phyloP scores from a whole-genome alignment of 768 basidiomycete genomes.

The Suillus subluteus region DNA sequence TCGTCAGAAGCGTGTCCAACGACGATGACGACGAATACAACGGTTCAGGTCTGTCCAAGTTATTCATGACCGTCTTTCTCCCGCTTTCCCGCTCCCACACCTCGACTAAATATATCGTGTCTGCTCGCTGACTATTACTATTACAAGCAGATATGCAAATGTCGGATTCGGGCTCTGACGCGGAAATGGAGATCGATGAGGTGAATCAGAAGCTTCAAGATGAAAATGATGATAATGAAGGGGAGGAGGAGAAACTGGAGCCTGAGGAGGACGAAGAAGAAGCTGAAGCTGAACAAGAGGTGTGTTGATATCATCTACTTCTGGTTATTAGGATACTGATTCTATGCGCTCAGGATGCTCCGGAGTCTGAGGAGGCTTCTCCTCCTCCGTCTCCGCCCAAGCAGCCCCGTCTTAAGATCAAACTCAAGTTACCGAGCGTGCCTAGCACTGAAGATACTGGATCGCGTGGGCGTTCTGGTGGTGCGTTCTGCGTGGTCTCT shows the following conservation, averaged over 20 bases:
- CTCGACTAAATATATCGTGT: not conserved
- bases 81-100: constrained; percentile 13
- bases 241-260: constrained; percentile 32
- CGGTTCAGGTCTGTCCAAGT: constrained; percentile 5
- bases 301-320: constrained; percentile 18
- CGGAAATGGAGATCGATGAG: constrained; percentile 44
- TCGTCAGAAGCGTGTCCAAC: constrained; percentile 14
- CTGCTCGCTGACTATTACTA: not conserved
- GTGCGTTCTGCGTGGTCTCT: constrained; percentile 13
- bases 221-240: constrained; percentile 24
- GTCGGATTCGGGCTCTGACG: constrained; percentile 32
- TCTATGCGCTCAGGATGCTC: constrained; percentile 26
- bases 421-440: constrained; percentile 54
- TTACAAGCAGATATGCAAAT: constrained; percentile 27
- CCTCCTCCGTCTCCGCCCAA: constrained; percentile 34
- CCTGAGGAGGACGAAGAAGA: constrained; percentile 42
- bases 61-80: not conserved
- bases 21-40: constrained; percentile 17
- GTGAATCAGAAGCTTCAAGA: constrained; percentile 27
- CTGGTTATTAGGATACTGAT: constrained; percentile 25
- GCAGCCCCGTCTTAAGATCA: constrained; percentile 60
- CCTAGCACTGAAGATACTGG: constrained; percentile 36
- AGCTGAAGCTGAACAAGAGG: constrained; percentile 28
- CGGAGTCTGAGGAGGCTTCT: constrained; percentile 39
- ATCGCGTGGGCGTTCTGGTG: constrained; percentile 34